A percentile compares a stretch with the other conserved stretches of the same genome.
These are phyloP conservation scores for Aspergillus thermomutatus DNA, from an alignment of 2,329 filamentous ascomycete species.

Conservation along the genomic window DNA sequence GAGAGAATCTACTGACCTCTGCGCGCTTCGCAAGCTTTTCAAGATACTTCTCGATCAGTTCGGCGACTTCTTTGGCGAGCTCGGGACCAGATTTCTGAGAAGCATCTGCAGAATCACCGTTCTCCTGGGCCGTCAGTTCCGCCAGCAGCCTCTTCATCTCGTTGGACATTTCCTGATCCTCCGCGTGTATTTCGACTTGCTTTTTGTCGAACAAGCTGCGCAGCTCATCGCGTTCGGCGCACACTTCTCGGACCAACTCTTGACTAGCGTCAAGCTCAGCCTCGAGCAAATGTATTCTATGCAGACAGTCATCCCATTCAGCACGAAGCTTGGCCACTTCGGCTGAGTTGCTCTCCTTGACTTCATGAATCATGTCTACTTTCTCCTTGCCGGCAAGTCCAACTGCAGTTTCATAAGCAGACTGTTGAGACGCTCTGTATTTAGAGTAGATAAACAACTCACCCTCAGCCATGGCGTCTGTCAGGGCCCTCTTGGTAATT, in stretches of 20 bases:
- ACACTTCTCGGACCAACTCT: constrained; percentile 35
- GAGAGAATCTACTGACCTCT: constrained; percentile 33
- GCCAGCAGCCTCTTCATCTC: constrained; percentile 42
- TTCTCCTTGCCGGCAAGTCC: constrained; percentile 37
- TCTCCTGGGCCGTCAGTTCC: constrained; percentile 36
- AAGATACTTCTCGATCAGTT: constrained; percentile 55
- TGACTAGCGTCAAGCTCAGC: constrained; percentile 39
- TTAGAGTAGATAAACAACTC: constrained; percentile 12
- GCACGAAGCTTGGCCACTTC: constrained; percentile 34
- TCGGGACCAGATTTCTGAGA: constrained; percentile 37
- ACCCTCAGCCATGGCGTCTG: constrained; percentile 36
- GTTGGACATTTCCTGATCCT: constrained; percentile 39
- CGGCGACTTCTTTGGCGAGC: constrained; percentile 45
- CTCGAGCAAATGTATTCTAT: constrained; percentile 36
- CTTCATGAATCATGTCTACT: constrained; percentile 34
- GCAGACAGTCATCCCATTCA: constrained; percentile 32
- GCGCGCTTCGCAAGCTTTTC: constrained; percentile 42
- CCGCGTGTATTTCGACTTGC: constrained; percentile 37
- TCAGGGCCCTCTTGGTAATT: constrained; percentile 33
- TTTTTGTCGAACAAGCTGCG: constrained; percentile 38
- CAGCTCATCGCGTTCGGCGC: constrained; percentile 38
- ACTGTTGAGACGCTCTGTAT: not conserved
- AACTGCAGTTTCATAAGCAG: constrained; percentile 27
- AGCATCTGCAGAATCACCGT: constrained; percentile 28
- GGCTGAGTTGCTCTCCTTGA: constrained; percentile 33